Base-by-base conservation (phyloP, 2,329 filamentous ascomycete species). In the Aspergillus sp. region DNA sequence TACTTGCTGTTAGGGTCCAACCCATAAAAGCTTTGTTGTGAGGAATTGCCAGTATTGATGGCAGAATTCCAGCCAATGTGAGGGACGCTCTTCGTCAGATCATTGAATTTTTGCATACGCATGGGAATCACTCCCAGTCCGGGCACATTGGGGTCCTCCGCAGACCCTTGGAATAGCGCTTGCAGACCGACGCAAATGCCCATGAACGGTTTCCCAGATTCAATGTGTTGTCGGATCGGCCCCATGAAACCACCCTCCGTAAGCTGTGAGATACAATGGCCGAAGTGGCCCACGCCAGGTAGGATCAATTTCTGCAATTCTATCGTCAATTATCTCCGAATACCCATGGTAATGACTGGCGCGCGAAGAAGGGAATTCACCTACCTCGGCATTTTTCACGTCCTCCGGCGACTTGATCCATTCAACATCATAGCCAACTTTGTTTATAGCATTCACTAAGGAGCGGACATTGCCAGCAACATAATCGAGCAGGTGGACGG, bases 61-160 rank as follows among this genome's bases (percentile, higher is more conserved):
- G 95, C 94, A 62, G 87, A 91, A 74, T 99, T 99, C 94, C 94
- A 99, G 50, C 94, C 94, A 71, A 99, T 99, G 75, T 99, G 95
- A 36, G 94, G 94, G n/a, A 99, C 95, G 34, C 91, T 87, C 76
- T 97, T 97, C 64, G 83, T 77, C 29, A 74, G 71, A 69, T 89
- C 85, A 68, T 90, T 78, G 75, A 99, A 99, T 55, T 87, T 86
- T 67, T 84, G 80, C 58, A 99, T 81, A 10, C 76, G 77, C 36
- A 82, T 83, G 42, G 87, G 85, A 56, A 97, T 85, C 23, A 96
- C 43, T 4, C 87, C 88, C 45, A 99, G 77, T 1, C 94, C 94
- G 2, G 85, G 74, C 13, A 90, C 85, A 16, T 78, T 72, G 0
- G 85, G 77, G 59, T 90, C 87, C 71, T 99, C 94, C 38, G 85